Evolutionary conservation across 1,139 yeast species (phyloP).

Genomic region (Zygosaccharomyces sapae): DNA sequence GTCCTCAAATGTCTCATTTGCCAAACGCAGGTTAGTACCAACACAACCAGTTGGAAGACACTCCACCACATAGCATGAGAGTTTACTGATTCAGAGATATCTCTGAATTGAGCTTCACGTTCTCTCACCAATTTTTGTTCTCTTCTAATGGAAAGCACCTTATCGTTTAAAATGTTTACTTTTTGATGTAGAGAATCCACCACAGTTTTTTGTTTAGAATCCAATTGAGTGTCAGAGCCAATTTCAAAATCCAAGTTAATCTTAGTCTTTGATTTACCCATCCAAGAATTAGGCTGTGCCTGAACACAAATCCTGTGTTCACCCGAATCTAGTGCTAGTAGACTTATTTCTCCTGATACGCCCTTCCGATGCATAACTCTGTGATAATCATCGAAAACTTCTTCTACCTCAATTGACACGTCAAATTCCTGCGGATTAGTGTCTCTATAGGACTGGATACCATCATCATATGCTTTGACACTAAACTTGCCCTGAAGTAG

Average conservation of each 20-base stretch:
- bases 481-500: constrained; percentile 57
- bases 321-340: constrained; percentile 65
- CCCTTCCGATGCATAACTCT: constrained; percentile 65
- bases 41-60: constrained; percentile 53
- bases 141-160: constrained; percentile 53
- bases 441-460: constrained; percentile 40
- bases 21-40: constrained; percentile 60
- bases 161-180: constrained; percentile 50
- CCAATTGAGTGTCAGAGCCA: constrained; percentile 49
- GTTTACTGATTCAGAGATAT: constrained; percentile 62
- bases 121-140: constrained; percentile 67
- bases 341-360: constrained; percentile 60
- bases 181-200: constrained; percentile 50
- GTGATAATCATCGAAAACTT: constrained; percentile 60
- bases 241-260: constrained; percentile 46
- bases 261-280: constrained; percentile 46
- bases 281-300: constrained; percentile 61
- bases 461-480: constrained; percentile 52
- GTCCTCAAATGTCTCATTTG: constrained; percentile 60
- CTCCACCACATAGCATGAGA: constrained; percentile 65
- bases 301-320: constrained; percentile 70
- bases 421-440: constrained; percentile 45
- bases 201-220: constrained; percentile 47
- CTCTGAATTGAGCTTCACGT: constrained; percentile 65
- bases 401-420: constrained; percentile 54